Conservation (phyloP, 768 basidiomycete species). For the Obba rivulosa region DNA sequence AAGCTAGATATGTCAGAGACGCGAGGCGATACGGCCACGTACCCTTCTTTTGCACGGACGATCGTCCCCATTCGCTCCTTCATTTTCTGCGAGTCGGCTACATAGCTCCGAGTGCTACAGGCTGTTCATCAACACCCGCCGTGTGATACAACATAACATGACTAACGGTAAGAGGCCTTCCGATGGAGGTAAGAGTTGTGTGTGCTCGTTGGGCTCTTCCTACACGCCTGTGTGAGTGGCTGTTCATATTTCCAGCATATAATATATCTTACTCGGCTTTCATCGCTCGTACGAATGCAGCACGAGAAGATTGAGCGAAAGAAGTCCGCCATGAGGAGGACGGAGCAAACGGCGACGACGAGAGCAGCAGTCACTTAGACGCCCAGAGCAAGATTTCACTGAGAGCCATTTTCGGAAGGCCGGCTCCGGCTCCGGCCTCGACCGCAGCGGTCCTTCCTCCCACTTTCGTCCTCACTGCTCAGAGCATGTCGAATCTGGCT, state of each 20-base stretch:
- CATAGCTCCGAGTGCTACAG: slow-evolving; percentile 13
- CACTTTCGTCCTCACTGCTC: not conserved
- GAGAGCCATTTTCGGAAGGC: not conserved
- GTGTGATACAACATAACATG: not conserved
- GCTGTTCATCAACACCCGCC: not conserved
- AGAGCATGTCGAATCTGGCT: too few relatives aligned
- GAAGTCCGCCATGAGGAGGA: slow-evolving; percentile 19
- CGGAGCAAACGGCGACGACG: slow-evolving; percentile 8
- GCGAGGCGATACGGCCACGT: slow-evolving; percentile 15
- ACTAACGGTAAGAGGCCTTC: slow-evolving; percentile 24
- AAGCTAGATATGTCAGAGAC: not conserved
- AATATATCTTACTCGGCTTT: slow-evolving; percentile 1
- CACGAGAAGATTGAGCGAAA: slow-evolving; percentile 18
- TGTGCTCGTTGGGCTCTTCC: slow-evolving; percentile 26
- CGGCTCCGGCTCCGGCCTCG: not conserved
- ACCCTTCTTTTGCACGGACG: slow-evolving; percentile 61
- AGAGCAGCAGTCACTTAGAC: not conserved
- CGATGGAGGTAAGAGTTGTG: slow-evolving; percentile 26
- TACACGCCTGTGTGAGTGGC: slow-evolving; percentile 1
- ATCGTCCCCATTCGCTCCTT: slow-evolving; percentile 49
- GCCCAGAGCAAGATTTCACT: slow-evolving; percentile 7
- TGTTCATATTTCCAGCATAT: not conserved
- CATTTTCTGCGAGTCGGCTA: slow-evolving; percentile 43
- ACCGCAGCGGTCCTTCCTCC: not conserved
- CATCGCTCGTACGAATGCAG: slow-evolving; percentile 14